Conservation (phyloP, 2,329 filamentous ascomycete genomes). For the Dothistroma septosporum region DNA sequence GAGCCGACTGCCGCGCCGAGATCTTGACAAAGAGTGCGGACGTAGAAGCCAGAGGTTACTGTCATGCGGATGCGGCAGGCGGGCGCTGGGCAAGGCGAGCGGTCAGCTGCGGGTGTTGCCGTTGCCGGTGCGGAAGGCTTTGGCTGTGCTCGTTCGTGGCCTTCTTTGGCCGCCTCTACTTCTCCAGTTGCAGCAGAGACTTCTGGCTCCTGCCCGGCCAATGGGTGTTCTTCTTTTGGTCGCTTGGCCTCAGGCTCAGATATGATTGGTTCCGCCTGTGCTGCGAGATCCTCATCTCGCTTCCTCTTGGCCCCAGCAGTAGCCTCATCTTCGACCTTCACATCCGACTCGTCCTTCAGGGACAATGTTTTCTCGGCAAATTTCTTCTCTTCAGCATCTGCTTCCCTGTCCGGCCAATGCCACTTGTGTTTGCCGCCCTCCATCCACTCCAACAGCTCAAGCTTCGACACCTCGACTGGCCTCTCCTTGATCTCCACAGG, state of each 20-base stretch:
- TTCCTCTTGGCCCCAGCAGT: conserved; percentile 31
- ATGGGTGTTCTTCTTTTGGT: conserved; percentile 29
- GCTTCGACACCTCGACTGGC: conserved; percentile 69
- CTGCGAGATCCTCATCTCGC: conserved; percentile 26
- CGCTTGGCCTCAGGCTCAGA: conserved; percentile 36
- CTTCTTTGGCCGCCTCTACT: neutral
- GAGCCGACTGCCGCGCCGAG: conserved; percentile 78
- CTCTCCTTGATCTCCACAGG: conserved; percentile 79
- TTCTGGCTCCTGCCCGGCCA: neutral
- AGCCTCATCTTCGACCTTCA: conserved; percentile 16
- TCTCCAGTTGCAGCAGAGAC: neutral
- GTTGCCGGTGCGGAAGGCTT: conserved; percentile 24
- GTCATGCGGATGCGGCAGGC: conserved; percentile 84
- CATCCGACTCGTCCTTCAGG: conserved; percentile 33
- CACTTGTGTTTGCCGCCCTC: conserved; percentile 76
- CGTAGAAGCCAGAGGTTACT: conserved; percentile 94
- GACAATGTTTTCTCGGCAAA: conserved; percentile 65
- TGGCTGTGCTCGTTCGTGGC: conserved; percentile 12
- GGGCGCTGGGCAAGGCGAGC: conserved; percentile 48
- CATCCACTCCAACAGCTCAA: conserved; percentile 79
- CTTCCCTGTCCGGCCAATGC: conserved; percentile 75
- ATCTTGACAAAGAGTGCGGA: conserved; percentile 89
- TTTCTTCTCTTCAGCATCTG: conserved; percentile 67
- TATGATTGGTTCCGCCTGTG: conserved; percentile 1
- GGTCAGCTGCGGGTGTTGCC: conserved; percentile 5